These are phyloP conservation scores for Peronospora belbahrii DNA, from an alignment of 352 stramenopile species.

Conservation along the genomic window DNA sequence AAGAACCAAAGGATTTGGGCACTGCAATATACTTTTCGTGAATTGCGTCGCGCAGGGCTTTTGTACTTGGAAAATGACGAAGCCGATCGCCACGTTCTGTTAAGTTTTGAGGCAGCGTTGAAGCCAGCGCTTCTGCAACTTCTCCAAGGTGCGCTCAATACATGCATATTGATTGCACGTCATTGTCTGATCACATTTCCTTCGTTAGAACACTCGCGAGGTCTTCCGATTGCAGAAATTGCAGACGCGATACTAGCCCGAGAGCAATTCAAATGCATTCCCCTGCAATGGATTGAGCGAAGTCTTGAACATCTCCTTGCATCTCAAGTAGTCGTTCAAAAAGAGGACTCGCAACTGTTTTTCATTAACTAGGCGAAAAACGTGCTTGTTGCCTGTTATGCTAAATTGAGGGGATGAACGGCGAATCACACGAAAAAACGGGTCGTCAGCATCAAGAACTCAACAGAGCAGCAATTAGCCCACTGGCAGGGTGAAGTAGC, in stretches of 20 bases:
- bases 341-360: conserved; percentile 34
- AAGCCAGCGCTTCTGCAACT: conserved; percentile 36
- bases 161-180: not conserved
- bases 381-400: conserved; percentile 12
- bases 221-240: conserved; percentile 37
- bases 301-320: conserved; percentile 29
- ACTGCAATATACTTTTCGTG: conserved; percentile 39
- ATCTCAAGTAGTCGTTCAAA: conserved; percentile 21
- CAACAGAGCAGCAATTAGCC: no score
- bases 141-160: conserved; percentile 24
- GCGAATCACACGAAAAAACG: no score
- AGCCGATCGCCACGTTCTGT: conserved; percentile 44
- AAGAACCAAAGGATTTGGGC: conserved; percentile 19
- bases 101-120: conserved; percentile 41
- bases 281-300: conserved; percentile 45
- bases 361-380: conserved; percentile 9
- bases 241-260: conserved; percentile 43
- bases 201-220: conserved; percentile 20
- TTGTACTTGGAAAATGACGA: conserved; percentile 51
- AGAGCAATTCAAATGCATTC: conserved; percentile 36
- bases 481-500: no score
- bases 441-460: no score
- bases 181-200: conserved; percentile 1
- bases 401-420: conserved; percentile 56
- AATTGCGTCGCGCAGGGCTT: conserved; percentile 35